These are phyloP conservation scores for Pseudogymnoascus sp. DNA, from an alignment of 2,329 filamentous ascomycete species.

Conservation along the genomic window DNA sequence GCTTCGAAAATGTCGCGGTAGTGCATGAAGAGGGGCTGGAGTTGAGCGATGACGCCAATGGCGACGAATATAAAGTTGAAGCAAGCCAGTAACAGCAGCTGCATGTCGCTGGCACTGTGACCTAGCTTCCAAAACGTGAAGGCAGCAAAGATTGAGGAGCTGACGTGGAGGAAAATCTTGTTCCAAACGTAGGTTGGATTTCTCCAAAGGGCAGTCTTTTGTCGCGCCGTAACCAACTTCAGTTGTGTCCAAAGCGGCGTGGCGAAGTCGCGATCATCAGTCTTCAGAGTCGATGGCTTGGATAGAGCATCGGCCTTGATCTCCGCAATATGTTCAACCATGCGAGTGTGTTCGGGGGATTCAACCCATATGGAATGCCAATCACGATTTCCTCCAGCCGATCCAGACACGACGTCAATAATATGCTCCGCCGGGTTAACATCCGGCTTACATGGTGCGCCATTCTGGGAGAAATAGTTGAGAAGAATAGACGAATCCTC, in stretches of 20 bases:
- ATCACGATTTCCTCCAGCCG: constrained; percentile 41
- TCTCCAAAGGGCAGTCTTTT: constrained; percentile 53
- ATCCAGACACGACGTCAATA: constrained; percentile 39
- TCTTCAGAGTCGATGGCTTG: constrained; percentile 34
- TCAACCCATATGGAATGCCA: constrained; percentile 67
- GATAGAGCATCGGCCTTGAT: constrained; percentile 50
- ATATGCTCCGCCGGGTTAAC: constrained; percentile 44
- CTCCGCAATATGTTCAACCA: constrained; percentile 55
- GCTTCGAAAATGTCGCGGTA: constrained; percentile 51
- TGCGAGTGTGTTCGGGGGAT: constrained; percentile 49
- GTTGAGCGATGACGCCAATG: constrained; percentile 49
- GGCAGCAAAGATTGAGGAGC: constrained; percentile 51
- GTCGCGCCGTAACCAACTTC: constrained; percentile 56
- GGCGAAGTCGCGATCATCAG: constrained; percentile 65
- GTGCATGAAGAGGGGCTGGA: constrained; percentile 52
- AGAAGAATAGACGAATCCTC: constrained; percentile 49
- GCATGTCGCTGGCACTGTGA: constrained; percentile 42
- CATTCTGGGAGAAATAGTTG: constrained; percentile 57
- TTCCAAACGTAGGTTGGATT: constrained; percentile 49
- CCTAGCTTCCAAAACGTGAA: constrained; percentile 57
- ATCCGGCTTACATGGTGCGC: constrained; percentile 43
- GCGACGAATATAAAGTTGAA: constrained; percentile 60
- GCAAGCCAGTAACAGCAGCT: constrained; percentile 50
- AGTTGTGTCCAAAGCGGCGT: constrained; percentile 58
- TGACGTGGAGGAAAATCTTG: constrained; percentile 45